Conservation (phyloP, 2,329 filamentous ascomycete species). For the Botrytis porri region DNA sequence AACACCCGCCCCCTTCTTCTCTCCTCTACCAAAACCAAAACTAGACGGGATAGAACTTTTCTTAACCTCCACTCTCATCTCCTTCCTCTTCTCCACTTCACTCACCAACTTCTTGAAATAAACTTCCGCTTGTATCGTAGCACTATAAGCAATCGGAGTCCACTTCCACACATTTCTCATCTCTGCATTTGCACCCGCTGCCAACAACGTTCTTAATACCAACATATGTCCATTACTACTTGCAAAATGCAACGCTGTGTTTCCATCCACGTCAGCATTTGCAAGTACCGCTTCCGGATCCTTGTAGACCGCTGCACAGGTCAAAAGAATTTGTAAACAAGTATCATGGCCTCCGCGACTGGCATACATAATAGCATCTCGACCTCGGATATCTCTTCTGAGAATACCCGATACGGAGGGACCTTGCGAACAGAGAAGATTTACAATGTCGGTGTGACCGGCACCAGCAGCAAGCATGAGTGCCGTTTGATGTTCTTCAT, state of each 20-base stretch:
- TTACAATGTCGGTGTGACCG: slow-evolving; percentile 71
- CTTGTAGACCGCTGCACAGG: slow-evolving; percentile 47
- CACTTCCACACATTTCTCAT: slow-evolving; percentile 73
- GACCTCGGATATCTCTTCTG: slow-evolving; percentile 63
- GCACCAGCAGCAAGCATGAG: slow-evolving; percentile 72
- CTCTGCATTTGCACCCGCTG: slow-evolving; percentile 72
- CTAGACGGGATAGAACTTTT: background rate
- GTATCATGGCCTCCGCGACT: slow-evolving; percentile 60
- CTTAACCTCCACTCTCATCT: slow-evolving; percentile 29
- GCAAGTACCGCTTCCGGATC: slow-evolving; percentile 41
- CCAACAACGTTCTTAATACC: slow-evolving; percentile 71
- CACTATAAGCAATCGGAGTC: slow-evolving; percentile 79
- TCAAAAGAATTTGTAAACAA: slow-evolving; percentile 61
- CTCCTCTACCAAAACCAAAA: slow-evolving; percentile 27
- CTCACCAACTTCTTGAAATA: slow-evolving; percentile 76
- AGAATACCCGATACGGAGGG: slow-evolving; percentile 42
- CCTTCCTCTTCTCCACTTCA: slow-evolving; percentile 64
- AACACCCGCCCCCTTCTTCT: slow-evolving; percentile 25
- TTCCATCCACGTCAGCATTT: slow-evolving; percentile 67
- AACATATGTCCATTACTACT: slow-evolving; percentile 77
- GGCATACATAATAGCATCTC: slow-evolving; percentile 70
- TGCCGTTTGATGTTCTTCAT: slow-evolving; percentile 76
- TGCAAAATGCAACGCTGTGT: slow-evolving; percentile 84
- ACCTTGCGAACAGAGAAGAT: slow-evolving; percentile 64
- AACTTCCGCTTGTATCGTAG: slow-evolving; percentile 78